Evolutionary conservation across 164 flowering plant genomes (phyloP), one percentile per base, ranked within the genome.

Genomic region (Vitis rupestris): DNA sequence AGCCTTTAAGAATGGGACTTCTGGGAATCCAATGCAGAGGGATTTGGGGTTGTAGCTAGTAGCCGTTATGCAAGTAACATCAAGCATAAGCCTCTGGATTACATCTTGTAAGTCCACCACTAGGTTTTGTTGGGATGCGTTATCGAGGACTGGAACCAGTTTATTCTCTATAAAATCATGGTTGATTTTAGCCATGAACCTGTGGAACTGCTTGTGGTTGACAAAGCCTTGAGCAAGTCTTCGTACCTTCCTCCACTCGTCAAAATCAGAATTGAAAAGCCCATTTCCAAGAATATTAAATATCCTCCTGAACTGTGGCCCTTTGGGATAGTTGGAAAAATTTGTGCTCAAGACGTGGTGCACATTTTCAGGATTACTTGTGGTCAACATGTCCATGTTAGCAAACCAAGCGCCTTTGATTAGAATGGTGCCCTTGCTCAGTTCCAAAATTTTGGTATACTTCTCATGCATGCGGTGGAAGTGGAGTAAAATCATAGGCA

Each of bases 71-170:
- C 78, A 70, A 0, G 78, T 82, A 19, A 19, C 63, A 51, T 85
- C 91, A 27, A 79, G 82, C 2, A 81, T 71, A 53, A 79, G 73
- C 50, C 86, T 64, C 59, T 69, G 73, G 15, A 81, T 78, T 47
- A 82, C 47, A 50, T 84, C 85, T 64, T 83, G 83, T 67, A 84
- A 61, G 44, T 86, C 85, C 31, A 86, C 64, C 12, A 27, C 68
- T 3, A 29, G 9, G 4, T 70, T 74, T 0, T 11, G 29, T 7
- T 56, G 58, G 1, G 63, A 31, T 11, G 69, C 73, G 31, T 60
- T 31, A 0, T 82, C 78, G n/a, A 86, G 81, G 53, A 84, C 61
- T 0, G 83, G 84, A 2, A 81, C 4, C 0, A 86, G 72, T 31
- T 83, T 81, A 2, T 72, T 68, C 44, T 70, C 67, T 30, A 86